phyloP scores from a whole-genome alignment of 306 rosid species.

The Carpinus fangiana region DNA sequence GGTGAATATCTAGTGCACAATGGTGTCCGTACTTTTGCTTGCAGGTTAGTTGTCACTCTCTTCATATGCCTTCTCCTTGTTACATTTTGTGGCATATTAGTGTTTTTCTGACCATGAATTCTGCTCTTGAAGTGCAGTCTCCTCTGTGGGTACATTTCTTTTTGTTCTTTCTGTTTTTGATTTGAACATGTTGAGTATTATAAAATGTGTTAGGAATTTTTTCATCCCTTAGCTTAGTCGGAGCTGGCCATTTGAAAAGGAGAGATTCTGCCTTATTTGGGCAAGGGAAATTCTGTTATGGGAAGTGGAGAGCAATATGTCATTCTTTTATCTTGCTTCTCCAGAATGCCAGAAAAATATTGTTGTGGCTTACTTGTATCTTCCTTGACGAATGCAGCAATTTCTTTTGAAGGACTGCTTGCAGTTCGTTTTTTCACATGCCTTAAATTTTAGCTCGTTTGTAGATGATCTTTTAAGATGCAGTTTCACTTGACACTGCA shows the following conservation, averaged over 20 bases:
- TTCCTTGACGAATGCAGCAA: not conserved
- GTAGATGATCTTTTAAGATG: not conserved
- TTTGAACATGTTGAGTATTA: not conserved
- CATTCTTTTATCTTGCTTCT: not conserved
- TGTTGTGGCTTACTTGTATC: not conserved
- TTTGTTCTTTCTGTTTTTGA: too few species aligned
- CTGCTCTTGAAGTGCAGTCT: not conserved
- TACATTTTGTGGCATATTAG: not conserved
- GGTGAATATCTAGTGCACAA: constrained; percentile 93
- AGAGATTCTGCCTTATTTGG: not conserved
- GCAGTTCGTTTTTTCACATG: not conserved
- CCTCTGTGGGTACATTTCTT: not conserved
- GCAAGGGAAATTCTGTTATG: not conserved
- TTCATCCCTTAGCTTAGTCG: not conserved
- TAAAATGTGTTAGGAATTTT: not conserved
- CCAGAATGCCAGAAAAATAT: not conserved
- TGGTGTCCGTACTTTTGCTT: constrained; percentile 88
- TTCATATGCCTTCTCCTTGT: not conserved
- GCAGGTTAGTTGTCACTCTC: constrained; percentile 60
- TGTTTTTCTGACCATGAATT: not conserved
- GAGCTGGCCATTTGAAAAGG: not conserved
- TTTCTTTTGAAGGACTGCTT: not conserved
- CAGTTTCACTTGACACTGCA: not conserved
- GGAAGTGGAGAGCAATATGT: not conserved
- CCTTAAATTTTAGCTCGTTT: not conserved